Conservation (phyloP, 2,329 filamentous ascomycete genomes). For the Aschersonia sp. region DNA sequence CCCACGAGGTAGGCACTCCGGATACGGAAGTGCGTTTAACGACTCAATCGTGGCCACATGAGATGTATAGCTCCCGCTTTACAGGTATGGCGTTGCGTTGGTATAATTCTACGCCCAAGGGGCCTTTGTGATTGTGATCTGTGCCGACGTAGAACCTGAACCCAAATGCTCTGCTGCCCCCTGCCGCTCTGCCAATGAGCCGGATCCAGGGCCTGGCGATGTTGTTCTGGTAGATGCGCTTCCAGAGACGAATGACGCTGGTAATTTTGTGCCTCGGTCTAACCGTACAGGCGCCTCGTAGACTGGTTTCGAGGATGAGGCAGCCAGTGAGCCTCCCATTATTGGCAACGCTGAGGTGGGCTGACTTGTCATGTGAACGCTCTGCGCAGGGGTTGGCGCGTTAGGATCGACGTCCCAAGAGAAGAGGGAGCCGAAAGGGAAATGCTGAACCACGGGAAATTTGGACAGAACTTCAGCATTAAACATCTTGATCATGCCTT, state of each 20-base stretch:
- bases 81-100: too few species aligned
- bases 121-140: conserved; percentile 28
- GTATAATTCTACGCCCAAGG: conserved; percentile 24
- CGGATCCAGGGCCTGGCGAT: conserved; percentile 15
- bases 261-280: conserved; percentile 26
- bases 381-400: conserved; percentile 31
- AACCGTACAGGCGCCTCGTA: conserved; percentile 26
- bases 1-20: too few species aligned
- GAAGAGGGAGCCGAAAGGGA: conserved; percentile 69
- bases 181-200: conserved; percentile 10
- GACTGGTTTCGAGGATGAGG: conserved; percentile 6
- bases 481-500: conserved; percentile 99
- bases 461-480: conserved; percentile 92
- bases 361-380: conserved; percentile 44
- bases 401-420: conserved; percentile 57
- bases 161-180: conserved; percentile 5
- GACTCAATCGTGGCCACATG: too few species aligned
- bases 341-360: conserved; percentile 13
- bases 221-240: conserved; percentile 23
- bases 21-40: too few species aligned
- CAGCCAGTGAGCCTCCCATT: not conserved
- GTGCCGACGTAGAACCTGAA: conserved; percentile 19
- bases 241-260: conserved; percentile 17
- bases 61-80: too few species aligned
- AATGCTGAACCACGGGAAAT: conserved; percentile 98